Percentiles rank a stretch among this genome's conserved stretches.
Conservation (phyloP, 2,329 filamentous ascomycete genomes). For the Leptographium radiaticola region DNA sequence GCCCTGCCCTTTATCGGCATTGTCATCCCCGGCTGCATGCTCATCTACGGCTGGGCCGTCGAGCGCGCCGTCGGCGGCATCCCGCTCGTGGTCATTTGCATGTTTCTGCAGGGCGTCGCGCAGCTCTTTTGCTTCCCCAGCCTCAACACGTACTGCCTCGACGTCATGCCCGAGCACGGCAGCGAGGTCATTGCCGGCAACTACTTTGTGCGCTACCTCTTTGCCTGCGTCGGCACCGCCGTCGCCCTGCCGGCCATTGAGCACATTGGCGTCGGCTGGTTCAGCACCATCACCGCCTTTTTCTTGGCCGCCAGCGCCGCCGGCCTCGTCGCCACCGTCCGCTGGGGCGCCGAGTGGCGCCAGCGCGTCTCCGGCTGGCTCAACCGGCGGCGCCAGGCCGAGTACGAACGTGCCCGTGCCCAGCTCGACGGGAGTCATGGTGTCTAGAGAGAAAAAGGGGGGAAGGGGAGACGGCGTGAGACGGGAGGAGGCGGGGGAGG, state of each 20-base stretch:
- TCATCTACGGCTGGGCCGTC: slow-evolving; percentile 44
- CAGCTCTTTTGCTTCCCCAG: slow-evolving; percentile 58
- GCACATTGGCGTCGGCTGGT: slow-evolving; percentile 68
- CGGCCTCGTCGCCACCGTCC: slow-evolving; percentile 32
- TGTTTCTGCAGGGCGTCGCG: slow-evolving; percentile 56
- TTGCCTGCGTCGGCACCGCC: slow-evolving; percentile 58
- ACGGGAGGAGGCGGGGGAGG: too few species aligned
- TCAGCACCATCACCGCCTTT: slow-evolving; percentile 52
- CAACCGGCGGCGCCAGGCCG: slow-evolving; percentile 20
- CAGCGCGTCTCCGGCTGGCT: slow-evolving; percentile 37
- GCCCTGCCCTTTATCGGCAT: slow-evolving; percentile 45
- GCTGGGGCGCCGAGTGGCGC: slow-evolving; percentile 38
- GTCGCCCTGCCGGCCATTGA: slow-evolving; percentile 64
- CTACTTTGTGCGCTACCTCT: slow-evolving; percentile 65
- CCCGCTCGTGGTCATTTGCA: slow-evolving; percentile 45
- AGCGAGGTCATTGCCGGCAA: slow-evolving; percentile 70
- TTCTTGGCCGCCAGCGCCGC: slow-evolving; percentile 38
- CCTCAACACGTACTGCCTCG: slow-evolving; percentile 64
- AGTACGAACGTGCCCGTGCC: slow-evolving; percentile 4
- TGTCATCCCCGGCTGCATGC: slow-evolving; percentile 34
- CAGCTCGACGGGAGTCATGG: not conserved
- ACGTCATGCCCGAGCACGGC: slow-evolving; percentile 60
- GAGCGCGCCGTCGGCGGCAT: slow-evolving; percentile 26
- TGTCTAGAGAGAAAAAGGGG: not conserved
- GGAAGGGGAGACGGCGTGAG: not conserved